Conservation (phyloP, 805 yeast species). For the Wickerhamiella parazyma region DNA sequence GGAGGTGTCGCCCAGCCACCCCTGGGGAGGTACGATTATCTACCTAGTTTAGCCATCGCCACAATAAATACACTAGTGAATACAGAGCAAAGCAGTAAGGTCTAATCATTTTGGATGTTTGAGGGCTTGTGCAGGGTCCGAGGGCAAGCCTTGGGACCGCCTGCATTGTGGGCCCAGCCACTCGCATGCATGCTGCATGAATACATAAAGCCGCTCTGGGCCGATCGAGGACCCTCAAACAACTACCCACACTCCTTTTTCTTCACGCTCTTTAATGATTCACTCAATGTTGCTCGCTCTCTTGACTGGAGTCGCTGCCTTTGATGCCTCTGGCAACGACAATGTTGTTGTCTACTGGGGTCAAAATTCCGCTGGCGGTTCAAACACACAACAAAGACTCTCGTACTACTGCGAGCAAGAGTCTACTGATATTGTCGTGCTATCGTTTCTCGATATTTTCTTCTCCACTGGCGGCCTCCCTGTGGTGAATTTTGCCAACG, state of each 20-base stretch:
- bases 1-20: not conserved
- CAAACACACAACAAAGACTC: slow-evolving; percentile 29
- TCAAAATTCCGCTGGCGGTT: slow-evolving; percentile 51
- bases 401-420: slow-evolving; percentile 51
- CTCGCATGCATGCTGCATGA: not conserved
- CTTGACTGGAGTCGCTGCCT: slow-evolving; percentile 9
- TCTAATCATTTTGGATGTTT: too few relatives aligned
- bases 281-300: slow-evolving; percentile 8
- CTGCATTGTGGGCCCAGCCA: not conserved
- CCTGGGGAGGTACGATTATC: not conserved
- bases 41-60: not conserved
- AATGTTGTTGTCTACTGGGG: slow-evolving; percentile 83
- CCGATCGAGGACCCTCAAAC: too few relatives aligned
- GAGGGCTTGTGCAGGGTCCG: too few relatives aligned
- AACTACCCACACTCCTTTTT: not conserved
- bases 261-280: not conserved
- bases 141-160: too few relatives aligned
- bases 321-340: slow-evolving; percentile 25
- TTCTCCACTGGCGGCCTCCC: slow-evolving; percentile 29
- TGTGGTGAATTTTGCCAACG: slow-evolving; percentile 44
- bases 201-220: too few relatives aligned
- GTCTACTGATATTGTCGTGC: slow-evolving; percentile 49
- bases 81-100: too few relatives aligned
- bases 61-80: too few relatives aligned
- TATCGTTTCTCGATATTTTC: slow-evolving; percentile 53